Base-by-base conservation (phyloP, 768 basidiomycete species). In the Mrakia frigida region DNA sequence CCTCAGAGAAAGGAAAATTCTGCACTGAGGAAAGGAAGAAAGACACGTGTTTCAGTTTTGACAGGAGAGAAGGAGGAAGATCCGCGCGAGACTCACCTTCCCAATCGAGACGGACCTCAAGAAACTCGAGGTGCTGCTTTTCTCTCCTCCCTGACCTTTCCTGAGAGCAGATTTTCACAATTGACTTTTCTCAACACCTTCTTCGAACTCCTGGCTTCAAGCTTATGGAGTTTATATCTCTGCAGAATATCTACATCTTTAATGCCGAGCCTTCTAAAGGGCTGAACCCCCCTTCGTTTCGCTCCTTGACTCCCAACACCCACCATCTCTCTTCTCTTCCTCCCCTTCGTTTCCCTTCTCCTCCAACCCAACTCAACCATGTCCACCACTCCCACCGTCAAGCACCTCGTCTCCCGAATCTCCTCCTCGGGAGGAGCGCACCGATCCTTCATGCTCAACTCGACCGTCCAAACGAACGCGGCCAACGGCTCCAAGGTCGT, bases 401-500 rank as follows among this genome's bases (percentile, higher is more conserved):
- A 39, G 39, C 65, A 68, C 65, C 35, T 68, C 37, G 37, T 68
- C 65, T 68, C 65, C 37, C 39, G 37, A 18, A 37, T 68, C 18
- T 68, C 65, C 37, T 35, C 65, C 65, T 33, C 33, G 25, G 65
- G 65, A 18, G 65, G 65, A 5, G 65, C 35, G 9, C 65, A 68
- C 25, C 65, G 65, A 39, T 68, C 65, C 18, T 68, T 39, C 65
- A 68, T 68, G 65, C 65, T 68, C 65, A 23, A 31, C 7, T 28
- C 63, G 0, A 21, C 65, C 35, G 4, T 37, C 63, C 21, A 21
- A 11, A 18, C 63, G 5, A 18, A 3, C 61, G 6, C n/a, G n/a
- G n/a, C 35, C 31, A n/a, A 23, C 31, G 21, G 10, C 7, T 39
- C 65, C 63, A 3, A 9, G 7, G 33, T 37, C 37, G 35, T 25